Evolutionary conservation across 2,329 filamentous ascomycete genomes (phyloP).

Genomic region (Fusarium graminum): DNA sequence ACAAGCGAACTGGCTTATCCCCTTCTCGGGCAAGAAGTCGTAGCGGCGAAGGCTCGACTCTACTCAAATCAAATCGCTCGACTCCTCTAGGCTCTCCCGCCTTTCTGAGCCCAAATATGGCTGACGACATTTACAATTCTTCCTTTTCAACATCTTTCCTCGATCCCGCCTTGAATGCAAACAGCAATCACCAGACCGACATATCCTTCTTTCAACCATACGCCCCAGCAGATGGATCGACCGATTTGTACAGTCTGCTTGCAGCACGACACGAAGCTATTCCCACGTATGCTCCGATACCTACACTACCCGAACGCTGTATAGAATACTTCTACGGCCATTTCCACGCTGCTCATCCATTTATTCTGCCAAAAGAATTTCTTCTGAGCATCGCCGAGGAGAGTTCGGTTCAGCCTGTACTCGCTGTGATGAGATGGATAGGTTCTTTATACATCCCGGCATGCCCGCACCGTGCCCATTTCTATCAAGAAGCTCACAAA

Average conservation of each 20-base stretch:
- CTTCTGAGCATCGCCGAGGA: conserved; percentile 64
- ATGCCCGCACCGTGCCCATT: conserved; percentile 60
- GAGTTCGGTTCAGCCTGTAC: conserved; percentile 61
- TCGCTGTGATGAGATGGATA: conserved; percentile 68
- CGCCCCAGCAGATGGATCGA: conserved; percentile 43
- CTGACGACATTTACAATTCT: conserved; percentile 30
- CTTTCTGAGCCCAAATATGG: conserved; percentile 30
- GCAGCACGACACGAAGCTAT: conserved; percentile 27
- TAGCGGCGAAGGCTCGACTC: conserved; percentile 55
- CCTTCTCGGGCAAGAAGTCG: conserved; percentile 39
- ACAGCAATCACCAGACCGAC: conserved; percentile 20
- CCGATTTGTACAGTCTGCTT: conserved; percentile 40
- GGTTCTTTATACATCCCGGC: conserved; percentile 68
- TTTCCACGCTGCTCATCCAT: conserved; percentile 70
- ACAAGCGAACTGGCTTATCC: conserved; percentile 65
- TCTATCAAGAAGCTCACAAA: conserved; percentile 70
- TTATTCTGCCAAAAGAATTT: conserved; percentile 66
- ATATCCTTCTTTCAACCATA: conserved; percentile 32
- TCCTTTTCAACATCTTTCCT: conserved; percentile 40
- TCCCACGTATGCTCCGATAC: conserved; percentile 41
- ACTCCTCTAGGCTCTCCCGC: conserved; percentile 51
- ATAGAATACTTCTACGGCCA: conserved; percentile 70
- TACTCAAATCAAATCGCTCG: conserved; percentile 56
- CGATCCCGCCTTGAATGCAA: conserved; percentile 17
- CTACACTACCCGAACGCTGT: conserved; percentile 64